Base-by-base conservation (phyloP, 129 eudicot genomes). In the Rutidosis leptorrhynchoides region DNA sequence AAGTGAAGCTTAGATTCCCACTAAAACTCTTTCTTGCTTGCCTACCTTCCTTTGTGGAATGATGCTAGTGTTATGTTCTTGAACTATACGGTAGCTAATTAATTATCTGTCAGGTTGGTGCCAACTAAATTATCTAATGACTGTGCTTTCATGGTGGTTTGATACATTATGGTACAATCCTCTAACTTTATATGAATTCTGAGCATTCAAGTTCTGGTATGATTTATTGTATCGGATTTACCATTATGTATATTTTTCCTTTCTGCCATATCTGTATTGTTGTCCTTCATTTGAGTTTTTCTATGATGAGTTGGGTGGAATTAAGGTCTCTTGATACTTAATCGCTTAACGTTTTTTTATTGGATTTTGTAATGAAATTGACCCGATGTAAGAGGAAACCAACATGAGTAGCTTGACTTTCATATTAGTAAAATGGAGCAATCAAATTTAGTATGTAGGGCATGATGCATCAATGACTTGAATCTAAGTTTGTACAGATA, bases 71-170 rank as follows among this genome's bases (percentile, higher is more conserved):
- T 28, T 22, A 68, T 30, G 72, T 15, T 6, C 54, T 42, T 15
- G 0, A 40, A 40, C 46, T 35, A 35, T 12, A 40, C 46, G 46
- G n/a, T 40, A 40, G 46, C 46, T 40, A 40, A 40, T 40, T 10
- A 40, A 40, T 27, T 12, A 23, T 42, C 29, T n/a, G 45, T 42
- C 22, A 11, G 46, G 66, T 70, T 28, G 74, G 65, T 70, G 58
- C 28, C 21, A 58, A 58, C 27, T 70, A 58, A 69, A 11, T 42
- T 14, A 16, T 27, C 58, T 25, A 29, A 23, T 60, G 48, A 60
- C 2, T 42, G 48, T 42, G 74, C 75, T 59, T 70, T 59, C 67
- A 70, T 46, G 29, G 24, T 53, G 63, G 77, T 53, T 73, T 64
- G 22, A 73, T 26, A 21, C 22, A 52, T 72, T 49, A 33, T 51